Conservation (phyloP, 257 asterid genomes). For the Scutellaria barbata region DNA sequence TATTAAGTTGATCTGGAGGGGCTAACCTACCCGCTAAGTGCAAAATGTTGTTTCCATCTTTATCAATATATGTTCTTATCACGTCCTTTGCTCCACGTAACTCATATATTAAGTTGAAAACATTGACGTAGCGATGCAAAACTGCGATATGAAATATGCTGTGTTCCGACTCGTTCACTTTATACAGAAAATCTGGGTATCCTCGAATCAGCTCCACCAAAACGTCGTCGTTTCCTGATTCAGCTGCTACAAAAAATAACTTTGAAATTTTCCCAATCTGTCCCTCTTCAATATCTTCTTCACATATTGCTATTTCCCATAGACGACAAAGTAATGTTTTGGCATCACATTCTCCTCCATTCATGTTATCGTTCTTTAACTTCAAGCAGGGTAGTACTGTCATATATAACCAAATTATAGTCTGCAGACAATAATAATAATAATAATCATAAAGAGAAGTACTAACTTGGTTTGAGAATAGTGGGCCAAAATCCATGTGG, state of each 20-base stretch:
- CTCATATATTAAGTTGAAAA: conserved; percentile 39
- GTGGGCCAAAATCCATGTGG: not conserved
- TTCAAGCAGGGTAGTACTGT: conserved; percentile 26
- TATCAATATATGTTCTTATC: conserved; percentile 22
- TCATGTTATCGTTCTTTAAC: not conserved
- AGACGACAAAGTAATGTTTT: conserved; percentile 25
- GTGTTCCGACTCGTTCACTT: conserved; percentile 13
- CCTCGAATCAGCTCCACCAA: conserved; percentile 33
- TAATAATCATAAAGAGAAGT: not conserved
- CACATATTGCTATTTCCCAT: conserved; percentile 15
- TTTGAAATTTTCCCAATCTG: not conserved
- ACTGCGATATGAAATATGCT: conserved; percentile 47
- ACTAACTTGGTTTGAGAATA: not conserved
- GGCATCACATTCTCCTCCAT: not conserved
- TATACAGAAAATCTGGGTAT: conserved; percentile 39
- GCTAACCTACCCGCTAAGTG: conserved; percentile 42
- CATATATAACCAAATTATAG: too few relatives aligned
- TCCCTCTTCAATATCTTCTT: conserved; percentile 18
- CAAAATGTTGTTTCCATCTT: conserved; percentile 37
- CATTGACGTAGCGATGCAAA: conserved; percentile 29
- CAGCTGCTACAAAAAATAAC: conserved; percentile 34
- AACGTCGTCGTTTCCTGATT: conserved; percentile 37
- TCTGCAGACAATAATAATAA: too few relatives aligned
- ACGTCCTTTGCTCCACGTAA: conserved; percentile 29
- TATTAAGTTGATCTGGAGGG: conserved; percentile 34